These are phyloP conservation scores for Plantago coronopus DNA, from an alignment of 305 asterid species.

Conservation along the genomic window DNA sequence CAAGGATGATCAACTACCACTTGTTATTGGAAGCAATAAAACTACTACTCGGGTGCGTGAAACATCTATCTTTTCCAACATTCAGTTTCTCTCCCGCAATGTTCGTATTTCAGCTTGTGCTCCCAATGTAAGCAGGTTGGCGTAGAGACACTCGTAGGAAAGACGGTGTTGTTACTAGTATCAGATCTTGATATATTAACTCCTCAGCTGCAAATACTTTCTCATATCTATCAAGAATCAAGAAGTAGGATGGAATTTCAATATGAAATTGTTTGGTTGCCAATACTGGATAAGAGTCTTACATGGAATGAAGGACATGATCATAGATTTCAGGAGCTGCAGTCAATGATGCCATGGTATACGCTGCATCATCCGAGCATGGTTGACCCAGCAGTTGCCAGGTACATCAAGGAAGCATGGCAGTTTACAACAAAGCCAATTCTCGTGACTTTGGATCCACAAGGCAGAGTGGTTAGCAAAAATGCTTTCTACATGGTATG, in stretches of 20 bases:
- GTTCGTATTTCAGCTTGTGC: neutral
- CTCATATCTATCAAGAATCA: conserved; percentile 45
- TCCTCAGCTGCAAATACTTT: conserved; percentile 61
- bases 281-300: conserved; percentile 38
- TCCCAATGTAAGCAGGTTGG: conserved; percentile 38
- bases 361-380: conserved; percentile 54
- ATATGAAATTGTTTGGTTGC: conserved; percentile 84
- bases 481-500: conserved; percentile 72
- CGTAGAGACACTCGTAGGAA: conserved; percentile 53
- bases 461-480: conserved; percentile 48
- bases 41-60: conserved; percentile 38
- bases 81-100: neutral
- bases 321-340: conserved; percentile 37
- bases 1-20: conserved; percentile 57
- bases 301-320: conserved; percentile 36
- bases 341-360: conserved; percentile 73
- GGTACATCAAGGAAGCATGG: conserved; percentile 64
- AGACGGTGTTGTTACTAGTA: conserved; percentile 62
- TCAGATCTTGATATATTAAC: conserved; percentile 59
- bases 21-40: conserved; percentile 43
- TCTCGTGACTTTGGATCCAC: conserved; percentile 72
- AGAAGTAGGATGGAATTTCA: conserved; percentile 37
- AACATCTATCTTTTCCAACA: neutral
- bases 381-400: conserved; percentile 58
- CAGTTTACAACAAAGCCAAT: conserved; percentile 60